A percentile compares a stretch with the other conserved stretches of the same genome.
Conservation (phyloP, 1,284 basidiomycete genomes). For the Pisolithus thermaeus region DNA sequence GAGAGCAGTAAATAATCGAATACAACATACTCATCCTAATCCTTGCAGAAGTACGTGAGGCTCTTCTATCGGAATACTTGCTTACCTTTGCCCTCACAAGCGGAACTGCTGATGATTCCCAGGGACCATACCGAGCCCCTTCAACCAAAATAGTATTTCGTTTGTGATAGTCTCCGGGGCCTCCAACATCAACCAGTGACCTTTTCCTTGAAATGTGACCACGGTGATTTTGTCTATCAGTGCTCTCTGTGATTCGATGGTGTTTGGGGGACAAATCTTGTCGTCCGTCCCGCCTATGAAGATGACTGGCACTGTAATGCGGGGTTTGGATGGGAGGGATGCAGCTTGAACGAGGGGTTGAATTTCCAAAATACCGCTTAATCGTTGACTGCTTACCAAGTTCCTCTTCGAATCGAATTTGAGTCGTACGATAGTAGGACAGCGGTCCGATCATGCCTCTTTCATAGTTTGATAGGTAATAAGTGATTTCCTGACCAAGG, state of each 20-base stretch:
- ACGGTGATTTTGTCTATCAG: slow-evolving; percentile 46
- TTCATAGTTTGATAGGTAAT: slow-evolving; percentile 40
- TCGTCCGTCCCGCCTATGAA: slow-evolving; percentile 58
- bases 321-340: slow-evolving; percentile 40
- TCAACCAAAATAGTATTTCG: slow-evolving; percentile 44
- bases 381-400: slow-evolving; percentile 31
- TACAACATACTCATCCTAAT: no score
- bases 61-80: neutral
- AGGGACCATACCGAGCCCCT: slow-evolving; percentile 6
- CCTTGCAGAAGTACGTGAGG: no score
- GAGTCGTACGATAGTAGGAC: slow-evolving; percentile 62
- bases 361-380: neutral
- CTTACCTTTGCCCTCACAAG: slow-evolving; percentile 5
- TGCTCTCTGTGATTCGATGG: slow-evolving; percentile 39
- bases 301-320: slow-evolving; percentile 48
- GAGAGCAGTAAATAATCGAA: no score
- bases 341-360: slow-evolving; percentile 4
- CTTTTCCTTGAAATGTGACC: slow-evolving; percentile 43
- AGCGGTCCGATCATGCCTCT: slow-evolving; percentile 62
- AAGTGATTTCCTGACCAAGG: slow-evolving; percentile 42
- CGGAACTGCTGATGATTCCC: neutral
- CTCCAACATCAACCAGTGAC: slow-evolving; percentile 68
- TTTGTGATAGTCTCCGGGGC: slow-evolving; percentile 46
- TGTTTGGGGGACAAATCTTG: slow-evolving; percentile 30
- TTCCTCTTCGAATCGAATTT: slow-evolving; percentile 59